These are phyloP conservation scores for Coccomyxa subellipsoidea DNA, from an alignment of 163 green algal species.

Conservation along the genomic window DNA sequence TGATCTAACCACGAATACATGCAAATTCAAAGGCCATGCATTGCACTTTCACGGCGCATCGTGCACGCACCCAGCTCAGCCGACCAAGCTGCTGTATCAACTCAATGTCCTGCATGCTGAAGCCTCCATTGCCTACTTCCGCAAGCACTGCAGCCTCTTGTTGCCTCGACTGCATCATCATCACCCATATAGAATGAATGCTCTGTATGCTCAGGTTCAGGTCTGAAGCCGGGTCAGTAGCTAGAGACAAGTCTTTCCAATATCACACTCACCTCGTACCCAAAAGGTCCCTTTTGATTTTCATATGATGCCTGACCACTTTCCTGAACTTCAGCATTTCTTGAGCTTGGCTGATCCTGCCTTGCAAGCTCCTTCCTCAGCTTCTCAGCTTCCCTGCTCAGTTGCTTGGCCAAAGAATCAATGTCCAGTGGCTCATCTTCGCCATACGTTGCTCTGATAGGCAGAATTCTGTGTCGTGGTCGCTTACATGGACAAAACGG, in stretches of 20 bases:
- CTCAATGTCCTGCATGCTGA: constrained; percentile 67
- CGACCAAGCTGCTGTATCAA: constrained; percentile 62
- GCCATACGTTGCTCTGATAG: neutral
- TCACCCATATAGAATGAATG: neutral
- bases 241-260: too few species aligned
- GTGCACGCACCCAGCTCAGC: constrained; percentile 52
- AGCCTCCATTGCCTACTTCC: constrained; percentile 55
- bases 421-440: neutral
- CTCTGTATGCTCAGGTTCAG: neutral
- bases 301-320: too few species aligned
- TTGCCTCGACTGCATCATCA: constrained; percentile 14
- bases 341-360: neutral
- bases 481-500: too few species aligned
- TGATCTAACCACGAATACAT: too few species aligned
- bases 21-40: too few species aligned
- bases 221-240: neutral
- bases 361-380: neutral
- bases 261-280: constrained; percentile 14
- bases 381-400: neutral
- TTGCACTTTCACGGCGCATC: too few species aligned
- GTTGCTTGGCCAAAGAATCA: neutral
- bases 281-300: constrained; percentile 22
- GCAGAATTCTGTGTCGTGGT: too few species aligned
- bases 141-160: constrained; percentile 38
- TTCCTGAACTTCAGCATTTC: neutral